Base-by-base conservation (phyloP, 805 yeast species). In the Pichia paraexigua region DNA sequence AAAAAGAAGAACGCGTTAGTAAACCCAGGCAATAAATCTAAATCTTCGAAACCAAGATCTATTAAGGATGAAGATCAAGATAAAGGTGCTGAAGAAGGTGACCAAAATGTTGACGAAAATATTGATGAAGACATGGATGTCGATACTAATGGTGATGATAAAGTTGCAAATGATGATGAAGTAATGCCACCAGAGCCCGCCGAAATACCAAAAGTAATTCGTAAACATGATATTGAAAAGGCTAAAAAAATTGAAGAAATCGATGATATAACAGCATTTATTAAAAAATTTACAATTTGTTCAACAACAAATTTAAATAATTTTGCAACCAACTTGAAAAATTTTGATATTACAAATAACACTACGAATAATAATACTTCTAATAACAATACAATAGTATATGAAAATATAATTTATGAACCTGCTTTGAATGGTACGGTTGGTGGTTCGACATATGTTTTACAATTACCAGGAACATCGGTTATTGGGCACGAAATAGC, bases 401-500 rank as follows among this genome's bases (percentile, higher is more conserved):
- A 62, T 50, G 68, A 65, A 52, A 58, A 55, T 41, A 54, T 58
- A 49, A 56, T 66, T 41, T 44, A 73, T 41, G 66, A 66, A 21
- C 72, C 80, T 9, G 53, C 58, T 5, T 61, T 57, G n/a, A 58
- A 58, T 45, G 54, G 17, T 56, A 67, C 30, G 67, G 63, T 43
- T 63, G 67, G 66, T 21, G 63, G 70, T 1, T 61, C 68, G 18
- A 69, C 74, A 12, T 76, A 70, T 57, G 58, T 80, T 7, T 55
- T 79, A 24, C 69, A 71, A 17, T 63, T 82, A 48, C 82, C 84
- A 13, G 63, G 71, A 13, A 67, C 69, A 43, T 75, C 78, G 21
- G 59, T 62, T 12, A 47, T 59, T 22, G 67, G 67, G 41, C 73
- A 74, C 35, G 72, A 80, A 1, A 62, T 80, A 45, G 68, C 75